Evolutionary conservation across 2,329 filamentous ascomycete genomes (phyloP).

Genomic region (Lithohypha guttulata): DNA sequence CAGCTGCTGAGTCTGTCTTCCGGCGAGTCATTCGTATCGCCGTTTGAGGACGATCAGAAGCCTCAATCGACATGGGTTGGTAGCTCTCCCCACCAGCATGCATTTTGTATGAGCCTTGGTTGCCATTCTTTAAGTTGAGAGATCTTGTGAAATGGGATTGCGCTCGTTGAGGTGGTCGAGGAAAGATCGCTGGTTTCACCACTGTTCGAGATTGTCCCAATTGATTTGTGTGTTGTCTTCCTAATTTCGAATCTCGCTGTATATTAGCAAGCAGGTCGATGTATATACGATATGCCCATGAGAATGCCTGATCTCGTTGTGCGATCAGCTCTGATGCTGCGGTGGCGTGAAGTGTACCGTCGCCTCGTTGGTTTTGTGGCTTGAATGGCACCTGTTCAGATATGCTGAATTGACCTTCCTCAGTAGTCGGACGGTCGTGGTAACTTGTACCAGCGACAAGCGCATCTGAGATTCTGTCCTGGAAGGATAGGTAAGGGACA

Average conservation of each 20-base stretch:
- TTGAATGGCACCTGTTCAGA: neutral
- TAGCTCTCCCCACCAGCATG: neutral
- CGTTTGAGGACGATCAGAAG: constrained; percentile 18
- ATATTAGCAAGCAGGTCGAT: constrained; percentile 57
- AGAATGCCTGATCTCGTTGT: constrained; percentile 59
- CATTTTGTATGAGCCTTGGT: neutral
- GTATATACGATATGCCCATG: constrained; percentile 63
- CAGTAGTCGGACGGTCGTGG: neutral
- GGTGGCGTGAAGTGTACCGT: constrained; percentile 12
- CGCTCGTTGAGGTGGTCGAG: constrained; percentile 50
- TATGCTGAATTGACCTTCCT: neutral
- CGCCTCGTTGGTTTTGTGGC: no score
- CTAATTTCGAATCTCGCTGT: constrained; percentile 35
- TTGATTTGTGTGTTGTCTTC: constrained; percentile 30
- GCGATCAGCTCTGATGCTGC: constrained; percentile 18
- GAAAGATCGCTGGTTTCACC: constrained; percentile 47
- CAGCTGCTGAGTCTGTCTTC: neutral
- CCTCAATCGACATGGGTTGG: constrained; percentile 4
- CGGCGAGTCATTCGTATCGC: constrained; percentile 14
- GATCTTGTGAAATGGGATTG: constrained; percentile 37
- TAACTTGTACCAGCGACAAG: neutral
- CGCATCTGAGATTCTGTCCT: constrained; percentile 5
- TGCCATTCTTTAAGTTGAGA: neutral
- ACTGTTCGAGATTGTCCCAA: constrained; percentile 31
- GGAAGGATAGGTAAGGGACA: constrained; percentile 4